These are phyloP conservation scores for Boletus sensibilis DNA, from an alignment of 768 basidiomycete genomes.

Conservation along the genomic window DNA sequence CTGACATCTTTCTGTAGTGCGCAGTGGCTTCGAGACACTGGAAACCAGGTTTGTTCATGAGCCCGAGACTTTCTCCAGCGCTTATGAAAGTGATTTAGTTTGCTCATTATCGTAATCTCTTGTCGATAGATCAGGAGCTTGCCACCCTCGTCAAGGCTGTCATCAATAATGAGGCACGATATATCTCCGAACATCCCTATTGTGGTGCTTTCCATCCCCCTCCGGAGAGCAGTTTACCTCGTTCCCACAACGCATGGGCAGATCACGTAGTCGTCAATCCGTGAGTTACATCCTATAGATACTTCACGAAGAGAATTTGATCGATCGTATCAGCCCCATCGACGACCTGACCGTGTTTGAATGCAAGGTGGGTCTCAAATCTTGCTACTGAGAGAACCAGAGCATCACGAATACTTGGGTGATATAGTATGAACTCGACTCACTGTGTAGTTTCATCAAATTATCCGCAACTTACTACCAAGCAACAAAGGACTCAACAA, in stretches of 20 bases:
- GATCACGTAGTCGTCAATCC: slow-evolving; percentile 70
- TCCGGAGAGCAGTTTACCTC: slow-evolving; percentile 64
- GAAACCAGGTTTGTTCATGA: slow-evolving; percentile 56
- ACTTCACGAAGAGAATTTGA: background rate
- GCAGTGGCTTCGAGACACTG: slow-evolving; percentile 82
- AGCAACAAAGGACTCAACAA: slow-evolving; percentile 67
- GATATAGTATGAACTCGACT: slow-evolving; percentile 73
- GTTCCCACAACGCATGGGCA: slow-evolving; percentile 67
- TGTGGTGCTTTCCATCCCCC: slow-evolving; percentile 84
- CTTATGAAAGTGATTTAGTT: slow-evolving; percentile 44
- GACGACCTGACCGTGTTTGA: slow-evolving; percentile 72
- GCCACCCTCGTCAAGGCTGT: slow-evolving; percentile 73
- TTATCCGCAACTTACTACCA: slow-evolving; percentile 71
- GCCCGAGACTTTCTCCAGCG: background rate
- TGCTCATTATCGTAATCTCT: slow-evolving; percentile 62
- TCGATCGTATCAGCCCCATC: slow-evolving; percentile 48
- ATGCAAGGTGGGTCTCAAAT: slow-evolving; percentile 58
- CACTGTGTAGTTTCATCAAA: slow-evolving; percentile 76
- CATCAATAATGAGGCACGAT: slow-evolving; percentile 77
- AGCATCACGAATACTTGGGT: background rate
- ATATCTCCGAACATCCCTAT: slow-evolving; percentile 71
- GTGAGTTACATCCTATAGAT: slow-evolving; percentile 40
- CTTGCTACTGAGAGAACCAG: background rate
- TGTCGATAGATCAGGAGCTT: slow-evolving; percentile 55
- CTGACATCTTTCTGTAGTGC: slow-evolving; percentile 45